phyloP scores from a whole-genome alignment of 257 asterid species.

The Solanum dulcamara region DNA sequence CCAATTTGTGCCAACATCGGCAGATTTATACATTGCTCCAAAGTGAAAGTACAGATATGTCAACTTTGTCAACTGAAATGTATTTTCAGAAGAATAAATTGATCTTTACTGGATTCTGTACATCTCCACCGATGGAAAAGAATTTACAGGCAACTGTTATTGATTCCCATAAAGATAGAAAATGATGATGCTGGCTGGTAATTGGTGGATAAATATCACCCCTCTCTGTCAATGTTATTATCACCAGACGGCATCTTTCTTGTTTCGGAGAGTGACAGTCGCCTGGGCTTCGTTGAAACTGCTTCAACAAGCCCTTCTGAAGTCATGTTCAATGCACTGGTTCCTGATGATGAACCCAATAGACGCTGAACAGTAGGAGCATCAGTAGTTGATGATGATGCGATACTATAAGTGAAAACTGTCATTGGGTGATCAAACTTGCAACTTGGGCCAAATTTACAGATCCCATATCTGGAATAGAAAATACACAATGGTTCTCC shows the following conservation, averaged over 20 bases:
- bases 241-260: slow-evolving; percentile 71
- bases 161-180: slow-evolving; percentile 29
- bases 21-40: slow-evolving; percentile 56
- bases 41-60: slow-evolving; percentile 34
- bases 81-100: slow-evolving; percentile 43
- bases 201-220: slow-evolving; percentile 31
- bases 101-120: slow-evolving; percentile 42
- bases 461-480: slow-evolving; percentile 91
- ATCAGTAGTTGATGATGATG: slow-evolving; percentile 55
- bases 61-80: slow-evolving; percentile 45
- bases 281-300: slow-evolving; percentile 50
- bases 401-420: slow-evolving; percentile 46
- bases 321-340: slow-evolving; percentile 50
- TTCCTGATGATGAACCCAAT: slow-evolving; percentile 62
- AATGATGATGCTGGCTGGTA: slow-evolving; percentile 19
- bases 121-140: slow-evolving; percentile 61
- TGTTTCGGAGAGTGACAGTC: slow-evolving; percentile 53
- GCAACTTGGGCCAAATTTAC: slow-evolving; percentile 99
- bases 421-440: slow-evolving; percentile 97
- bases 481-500: slow-evolving; percentile 88
- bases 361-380: slow-evolving; percentile 43
- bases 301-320: slow-evolving; percentile 63
- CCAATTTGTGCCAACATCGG: slow-evolving; percentile 48
- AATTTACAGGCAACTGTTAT: slow-evolving; percentile 60
- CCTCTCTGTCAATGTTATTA: slow-evolving; percentile 63